These are phyloP conservation scores for Penicillium chermesinum DNA, from an alignment of 495 filamentous ascomycete genomes.

Conservation along the genomic window DNA sequence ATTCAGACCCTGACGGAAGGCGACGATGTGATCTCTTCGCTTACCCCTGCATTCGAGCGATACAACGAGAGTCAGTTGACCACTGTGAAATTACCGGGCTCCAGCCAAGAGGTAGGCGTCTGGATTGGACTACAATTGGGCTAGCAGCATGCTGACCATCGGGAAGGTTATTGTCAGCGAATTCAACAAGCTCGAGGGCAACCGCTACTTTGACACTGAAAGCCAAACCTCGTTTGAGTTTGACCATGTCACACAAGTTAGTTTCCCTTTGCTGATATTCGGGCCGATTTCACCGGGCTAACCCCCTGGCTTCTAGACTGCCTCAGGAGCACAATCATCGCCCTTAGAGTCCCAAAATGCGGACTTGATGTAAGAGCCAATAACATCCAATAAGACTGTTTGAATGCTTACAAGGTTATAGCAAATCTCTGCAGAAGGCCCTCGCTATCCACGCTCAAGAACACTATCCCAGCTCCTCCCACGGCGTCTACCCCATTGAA, in stretches of 20 bases:
- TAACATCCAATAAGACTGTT: background rate
- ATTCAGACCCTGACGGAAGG: conserved; percentile 83
- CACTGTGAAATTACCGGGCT: conserved; percentile 81
- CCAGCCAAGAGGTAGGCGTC: conserved; percentile 60
- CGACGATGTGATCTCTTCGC: conserved; percentile 59
- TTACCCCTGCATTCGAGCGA: conserved; percentile 79
- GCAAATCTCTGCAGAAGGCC: conserved; percentile 69
- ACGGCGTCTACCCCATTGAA: conserved; percentile 73
- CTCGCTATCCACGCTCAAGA: conserved; percentile 74
- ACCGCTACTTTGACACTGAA: conserved; percentile 83
- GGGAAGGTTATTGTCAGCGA: conserved; percentile 78
- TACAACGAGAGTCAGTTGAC: conserved; percentile 95
- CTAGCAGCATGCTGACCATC: conserved; percentile 17
- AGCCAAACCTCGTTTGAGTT: conserved; percentile 80
- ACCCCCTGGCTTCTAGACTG: conserved; percentile 54
- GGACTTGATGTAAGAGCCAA: conserved; percentile 64
- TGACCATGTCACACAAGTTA: conserved; percentile 75
- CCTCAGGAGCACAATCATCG: conserved; percentile 74
- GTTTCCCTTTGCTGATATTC: background rate
- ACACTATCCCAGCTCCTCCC: conserved; percentile 79
- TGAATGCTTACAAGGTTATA: conserved; percentile 10
- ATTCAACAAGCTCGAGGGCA: conserved; percentile 72
- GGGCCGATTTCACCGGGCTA: conserved; percentile 1
- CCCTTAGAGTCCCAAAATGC: conserved; percentile 72
- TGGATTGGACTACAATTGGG: background rate